Evolutionary conservation across 1,139 yeast species (phyloP).

Genomic region (Candida tetrigidarum): DNA sequence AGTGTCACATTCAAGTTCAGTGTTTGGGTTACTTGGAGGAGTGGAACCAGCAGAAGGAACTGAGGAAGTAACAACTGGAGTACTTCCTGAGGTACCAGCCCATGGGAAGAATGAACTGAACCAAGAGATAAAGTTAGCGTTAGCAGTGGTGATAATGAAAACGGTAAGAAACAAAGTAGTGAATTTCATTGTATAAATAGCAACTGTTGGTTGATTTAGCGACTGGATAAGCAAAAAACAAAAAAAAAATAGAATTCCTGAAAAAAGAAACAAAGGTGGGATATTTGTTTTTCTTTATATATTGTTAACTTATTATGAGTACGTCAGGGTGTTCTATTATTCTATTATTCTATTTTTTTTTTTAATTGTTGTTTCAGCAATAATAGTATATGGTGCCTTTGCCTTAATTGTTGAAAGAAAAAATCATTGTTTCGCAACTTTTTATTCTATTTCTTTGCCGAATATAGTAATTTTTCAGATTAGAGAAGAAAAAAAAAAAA

Average conservation of each 20-base stretch:
- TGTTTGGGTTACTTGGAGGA: background rate
- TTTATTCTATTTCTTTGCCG: background rate
- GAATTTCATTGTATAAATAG: background rate
- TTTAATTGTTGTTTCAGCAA: background rate
- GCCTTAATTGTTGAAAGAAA: constrained; percentile 3
- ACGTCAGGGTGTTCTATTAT: background rate
- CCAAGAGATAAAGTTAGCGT: background rate
- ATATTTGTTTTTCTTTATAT: background rate
- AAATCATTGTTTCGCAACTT: background rate
- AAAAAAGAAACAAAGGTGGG: background rate
- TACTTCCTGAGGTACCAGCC: background rate
- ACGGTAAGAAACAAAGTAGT: constrained; percentile 2
- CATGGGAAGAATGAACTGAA: background rate
- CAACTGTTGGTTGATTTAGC: background rate
- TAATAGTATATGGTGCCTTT: background rate
- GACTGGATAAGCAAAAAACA: background rate
- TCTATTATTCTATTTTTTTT: background rate
- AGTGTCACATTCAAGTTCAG: background rate
- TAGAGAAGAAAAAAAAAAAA: background rate
- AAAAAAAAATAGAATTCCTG: background rate
- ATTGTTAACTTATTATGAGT: background rate
- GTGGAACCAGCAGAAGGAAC: background rate
- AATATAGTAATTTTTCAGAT: background rate
- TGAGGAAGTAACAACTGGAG: background rate
- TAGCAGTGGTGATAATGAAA: constrained; percentile 2